Base-by-base conservation (phyloP, 805 yeast species). In the Kazachstania africana region DNA sequence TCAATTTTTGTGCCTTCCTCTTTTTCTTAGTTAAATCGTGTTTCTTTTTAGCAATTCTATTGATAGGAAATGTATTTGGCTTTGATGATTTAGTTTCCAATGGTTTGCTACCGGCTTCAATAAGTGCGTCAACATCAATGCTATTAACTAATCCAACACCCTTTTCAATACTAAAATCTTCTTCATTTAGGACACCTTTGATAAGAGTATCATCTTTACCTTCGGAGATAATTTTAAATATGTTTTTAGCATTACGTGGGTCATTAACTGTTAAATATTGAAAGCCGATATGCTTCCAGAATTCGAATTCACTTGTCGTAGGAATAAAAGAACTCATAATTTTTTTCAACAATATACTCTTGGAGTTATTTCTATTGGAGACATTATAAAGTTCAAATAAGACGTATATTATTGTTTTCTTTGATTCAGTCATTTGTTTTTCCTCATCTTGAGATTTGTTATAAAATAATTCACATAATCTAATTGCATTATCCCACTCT, bases 211-310 rank as follows among this genome's bases (percentile, higher is more conserved):
- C 46, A 16, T 38, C 35, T 13, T 33, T 21, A 8, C 14, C 12
- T 3, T 34, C 13, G 9, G 16, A 15, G 27, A 26, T 22, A 5
- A 26, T 23, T 10, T 27, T 29, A 14, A 48, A 34, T 16, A 35
- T 30, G 20, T 34, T 27, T 29, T 33, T 39, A 9, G 53, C 44
- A 10, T 39, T 34, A 8, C 29, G 28, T 6, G 33, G 9, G 16
- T 44, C 37, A 5, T 44, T 44, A 15, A 40, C 29, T 3, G 50
- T 38, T 33, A 53, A 34, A 28, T 40, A 35, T 33, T 51, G 46
- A 22, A 51, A 49, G 4, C 41, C 55, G 16, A 53, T 36, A 33
- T 42, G 50, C 32, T 45, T 48, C 58, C 56, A 51, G 29, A 53
- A 51, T 23, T 38, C 31, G 15, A 26, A 9, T 6, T 34, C 32